Percentiles rank a stretch among this genome's conserved stretches.
Evolutionary conservation across 192 early-diverging fungal species (phyloP).

Genomic region (Kickxella alabastrina): DNA sequence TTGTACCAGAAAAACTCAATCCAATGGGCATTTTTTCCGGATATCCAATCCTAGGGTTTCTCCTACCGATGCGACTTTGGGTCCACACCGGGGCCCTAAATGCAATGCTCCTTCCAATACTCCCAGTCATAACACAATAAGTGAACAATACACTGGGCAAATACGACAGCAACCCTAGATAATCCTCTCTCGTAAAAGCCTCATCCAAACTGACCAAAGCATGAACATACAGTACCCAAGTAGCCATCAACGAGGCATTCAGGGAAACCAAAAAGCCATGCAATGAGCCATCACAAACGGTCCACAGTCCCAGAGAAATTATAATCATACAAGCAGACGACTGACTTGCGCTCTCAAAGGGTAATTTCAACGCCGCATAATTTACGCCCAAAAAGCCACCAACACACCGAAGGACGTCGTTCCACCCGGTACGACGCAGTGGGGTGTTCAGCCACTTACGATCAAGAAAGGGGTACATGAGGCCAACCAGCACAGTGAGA

Average conservation of each 20-base stretch:
- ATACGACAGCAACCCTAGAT: constrained; percentile 30
- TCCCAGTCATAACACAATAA: constrained; percentile 46
- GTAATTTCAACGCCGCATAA: constrained; percentile 48
- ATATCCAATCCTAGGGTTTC: too few relatives aligned
- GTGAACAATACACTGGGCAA: constrained; percentile 47
- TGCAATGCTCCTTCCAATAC: constrained; percentile 29
- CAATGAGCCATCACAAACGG: constrained; percentile 44
- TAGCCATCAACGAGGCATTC: constrained; percentile 24
- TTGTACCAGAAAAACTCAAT: not conserved
- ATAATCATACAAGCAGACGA: constrained; percentile 39
- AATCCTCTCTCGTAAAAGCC: constrained; percentile 40
- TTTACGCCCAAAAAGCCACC: constrained; percentile 50
- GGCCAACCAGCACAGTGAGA: constrained; percentile 32
- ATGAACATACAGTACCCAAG: constrained; percentile 38
- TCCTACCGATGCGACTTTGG: too few relatives aligned
- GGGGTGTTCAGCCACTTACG: constrained; percentile 34
- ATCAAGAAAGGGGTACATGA: constrained; percentile 43
- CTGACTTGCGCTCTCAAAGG: constrained; percentile 42
- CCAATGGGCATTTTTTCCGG: too few relatives aligned
- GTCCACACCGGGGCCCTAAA: constrained; percentile 30
- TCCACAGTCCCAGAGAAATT: constrained; percentile 48
- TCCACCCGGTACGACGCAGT: constrained; percentile 16
- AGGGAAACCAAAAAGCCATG: constrained; percentile 39
- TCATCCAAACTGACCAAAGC: constrained; percentile 17
- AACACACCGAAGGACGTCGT: constrained; percentile 42